phyloP scores from a whole-genome alignment of 1,284 basidiomycete species.

The Cryptococcus jaspeensis region DNA sequence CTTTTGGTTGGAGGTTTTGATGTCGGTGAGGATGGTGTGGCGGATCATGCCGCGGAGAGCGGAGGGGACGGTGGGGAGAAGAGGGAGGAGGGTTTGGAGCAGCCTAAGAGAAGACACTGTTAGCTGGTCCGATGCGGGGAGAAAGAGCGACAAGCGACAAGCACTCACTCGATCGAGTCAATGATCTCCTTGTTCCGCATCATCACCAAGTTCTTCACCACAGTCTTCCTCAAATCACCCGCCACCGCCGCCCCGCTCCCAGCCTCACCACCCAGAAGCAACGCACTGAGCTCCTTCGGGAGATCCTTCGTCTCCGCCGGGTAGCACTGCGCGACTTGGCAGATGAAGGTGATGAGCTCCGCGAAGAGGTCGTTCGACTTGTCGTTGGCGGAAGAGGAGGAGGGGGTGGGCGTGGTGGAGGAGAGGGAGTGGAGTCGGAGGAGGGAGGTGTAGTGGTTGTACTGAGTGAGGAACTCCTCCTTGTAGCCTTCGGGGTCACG shows the following conservation, averaged over 20 bases:
- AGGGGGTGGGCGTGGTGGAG: constrained; percentile 22
- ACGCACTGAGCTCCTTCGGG: constrained; percentile 69
- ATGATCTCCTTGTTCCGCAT: constrained; percentile 91
- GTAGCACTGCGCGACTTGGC: constrained; percentile 82
- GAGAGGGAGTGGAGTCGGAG: constrained; percentile 63
- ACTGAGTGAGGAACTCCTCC: constrained; percentile 98
- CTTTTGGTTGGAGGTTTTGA: constrained; percentile 84
- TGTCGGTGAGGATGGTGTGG: constrained; percentile 93
- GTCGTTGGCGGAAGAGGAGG: constrained; percentile 29
- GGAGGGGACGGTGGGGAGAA: constrained; percentile 87
- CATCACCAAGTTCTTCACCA: constrained; percentile 88
- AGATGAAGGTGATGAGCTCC: constrained; percentile 74
- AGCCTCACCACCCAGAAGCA: constrained; percentile 59
- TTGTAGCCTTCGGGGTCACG: constrained; percentile 86
- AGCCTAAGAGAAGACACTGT: constrained; percentile 58
- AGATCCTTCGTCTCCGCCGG: constrained; percentile 80
- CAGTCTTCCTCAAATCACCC: constrained; percentile 66
- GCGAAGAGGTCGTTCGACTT: constrained; percentile 78
- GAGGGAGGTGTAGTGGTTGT: constrained; percentile 90
- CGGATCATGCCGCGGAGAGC: constrained; percentile 83
- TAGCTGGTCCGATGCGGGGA: neutral
- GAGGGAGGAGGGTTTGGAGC: constrained; percentile 85
- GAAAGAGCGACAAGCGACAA: neutral
- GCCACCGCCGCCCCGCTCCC: constrained; percentile 33
- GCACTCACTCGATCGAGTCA: constrained; percentile 78